phyloP scores from a whole-genome alignment of 176 grass and related monocot species.

The Alloteropsis semialata region DNA sequence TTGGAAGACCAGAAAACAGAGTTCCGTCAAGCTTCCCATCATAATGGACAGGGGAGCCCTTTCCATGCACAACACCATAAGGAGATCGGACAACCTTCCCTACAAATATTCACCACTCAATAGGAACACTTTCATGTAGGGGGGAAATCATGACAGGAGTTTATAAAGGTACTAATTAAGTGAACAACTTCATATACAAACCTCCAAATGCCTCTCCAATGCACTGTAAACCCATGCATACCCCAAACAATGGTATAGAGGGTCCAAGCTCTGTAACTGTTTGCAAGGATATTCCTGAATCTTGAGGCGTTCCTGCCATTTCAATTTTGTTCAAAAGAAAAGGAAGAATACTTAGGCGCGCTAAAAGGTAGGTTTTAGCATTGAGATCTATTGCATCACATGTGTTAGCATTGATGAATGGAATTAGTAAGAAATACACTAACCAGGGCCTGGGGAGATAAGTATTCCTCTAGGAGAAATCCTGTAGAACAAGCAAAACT shows the following conservation, averaged over 20 bases:
- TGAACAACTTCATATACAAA: constrained; percentile 23
- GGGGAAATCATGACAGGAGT: neutral
- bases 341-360: constrained; percentile 35
- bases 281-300: constrained; percentile 88
- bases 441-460: constrained; percentile 78
- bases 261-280: constrained; percentile 71
- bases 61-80: constrained; percentile 77
- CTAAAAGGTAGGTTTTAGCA: neutral
- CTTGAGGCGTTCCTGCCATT: constrained; percentile 60
- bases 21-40: constrained; percentile 61
- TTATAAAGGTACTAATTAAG: neutral
- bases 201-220: constrained; percentile 91
- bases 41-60: constrained; percentile 64
- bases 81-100: constrained; percentile 77
- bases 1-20: constrained; percentile 62
- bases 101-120: neutral
- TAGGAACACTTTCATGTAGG: neutral
- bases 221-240: constrained; percentile 91
- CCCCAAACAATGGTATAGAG: constrained; percentile 71
- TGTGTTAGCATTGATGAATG: neutral
- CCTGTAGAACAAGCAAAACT: constrained; percentile 46
- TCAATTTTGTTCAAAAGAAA: constrained; percentile 6
- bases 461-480: constrained; percentile 76
- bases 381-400: neutral
- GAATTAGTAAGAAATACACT: constrained; percentile 18